Evolutionary conservation across 2,329 filamentous ascomycete genomes (phyloP).

Genomic region (Teratosphaeria viscida): DNA sequence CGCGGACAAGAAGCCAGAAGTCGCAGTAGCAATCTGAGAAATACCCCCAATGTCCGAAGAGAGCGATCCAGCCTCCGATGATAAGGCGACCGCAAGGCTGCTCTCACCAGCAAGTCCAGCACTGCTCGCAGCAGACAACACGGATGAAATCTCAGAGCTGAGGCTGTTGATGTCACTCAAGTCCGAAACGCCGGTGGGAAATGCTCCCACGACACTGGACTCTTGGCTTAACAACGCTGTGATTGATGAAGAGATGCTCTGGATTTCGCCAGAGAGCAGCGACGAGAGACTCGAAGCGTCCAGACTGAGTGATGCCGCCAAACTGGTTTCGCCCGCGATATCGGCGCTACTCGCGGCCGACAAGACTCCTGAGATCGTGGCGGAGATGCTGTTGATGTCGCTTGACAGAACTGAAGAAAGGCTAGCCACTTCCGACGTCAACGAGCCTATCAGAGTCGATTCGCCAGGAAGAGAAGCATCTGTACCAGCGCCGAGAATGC

Average conservation of each 20-base stretch:
- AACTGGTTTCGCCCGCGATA: background rate
- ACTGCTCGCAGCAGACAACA: background rate
- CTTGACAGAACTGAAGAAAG: background rate
- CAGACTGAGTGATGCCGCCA: background rate
- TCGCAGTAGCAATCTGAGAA: background rate
- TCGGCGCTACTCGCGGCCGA: background rate
- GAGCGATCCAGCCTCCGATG: background rate
- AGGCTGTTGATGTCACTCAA: background rate
- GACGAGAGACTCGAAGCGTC: background rate
- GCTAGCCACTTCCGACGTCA: background rate
- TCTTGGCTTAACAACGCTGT: background rate
- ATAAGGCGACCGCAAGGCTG: background rate
- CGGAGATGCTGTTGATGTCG: background rate
- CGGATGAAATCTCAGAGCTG: background rate
- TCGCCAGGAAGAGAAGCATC: background rate
- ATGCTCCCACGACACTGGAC: background rate
- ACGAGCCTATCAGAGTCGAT: background rate
- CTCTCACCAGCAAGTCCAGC: background rate
- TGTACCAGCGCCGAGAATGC: background rate
- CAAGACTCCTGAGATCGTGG: background rate
- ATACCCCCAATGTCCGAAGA: background rate
- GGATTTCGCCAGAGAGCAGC: background rate
- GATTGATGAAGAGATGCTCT: background rate
- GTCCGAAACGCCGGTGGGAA: background rate
- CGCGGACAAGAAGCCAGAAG: background rate